Conservation (phyloP, 2,329 filamentous ascomycete genomes). For the Epichloe hybrida region DNA sequence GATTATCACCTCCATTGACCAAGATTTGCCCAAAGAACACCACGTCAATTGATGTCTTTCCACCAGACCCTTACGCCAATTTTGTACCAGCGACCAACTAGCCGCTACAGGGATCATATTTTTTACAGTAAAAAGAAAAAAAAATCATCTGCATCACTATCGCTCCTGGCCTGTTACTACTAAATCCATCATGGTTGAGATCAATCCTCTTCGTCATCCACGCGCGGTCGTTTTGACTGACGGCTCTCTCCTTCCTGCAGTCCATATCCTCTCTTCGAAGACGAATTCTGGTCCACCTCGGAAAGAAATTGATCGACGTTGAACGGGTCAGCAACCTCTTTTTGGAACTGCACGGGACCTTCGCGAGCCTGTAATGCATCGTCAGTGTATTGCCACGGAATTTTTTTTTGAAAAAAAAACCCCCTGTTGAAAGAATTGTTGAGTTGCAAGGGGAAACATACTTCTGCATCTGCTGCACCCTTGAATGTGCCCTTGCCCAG, state of each 20-base stretch:
- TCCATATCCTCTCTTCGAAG: constrained; percentile 62
- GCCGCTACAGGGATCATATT: neutral
- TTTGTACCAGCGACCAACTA: neutral
- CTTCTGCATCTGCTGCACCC: constrained; percentile 70
- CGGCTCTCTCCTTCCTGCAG: constrained; percentile 51
- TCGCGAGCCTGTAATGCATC: constrained; percentile 47
- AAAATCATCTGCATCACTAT: too few species aligned
- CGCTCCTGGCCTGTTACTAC: neutral
- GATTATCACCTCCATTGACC: too few species aligned
- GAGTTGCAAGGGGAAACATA: constrained; percentile 24
- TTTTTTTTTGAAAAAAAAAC: neutral
- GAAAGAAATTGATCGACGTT: constrained; percentile 89
- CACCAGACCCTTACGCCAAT: neutral
- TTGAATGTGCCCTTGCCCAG: constrained; percentile 85
- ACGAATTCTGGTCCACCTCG: constrained; percentile 54
- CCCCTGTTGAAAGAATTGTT: neutral
- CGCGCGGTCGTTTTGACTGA: constrained; percentile 58
- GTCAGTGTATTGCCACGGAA: constrained; percentile 16
- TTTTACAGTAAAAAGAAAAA: neutral
- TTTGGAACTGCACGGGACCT: constrained; percentile 92
- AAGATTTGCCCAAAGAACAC: neutral
- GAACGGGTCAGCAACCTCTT: constrained; percentile 74
- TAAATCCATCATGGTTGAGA: constrained; percentile 1
- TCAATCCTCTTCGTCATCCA: constrained; percentile 56
- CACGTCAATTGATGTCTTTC: neutral